phyloP scores from a whole-genome alignment of 305 asterid genomes.

The Euphrasia arctica region DNA sequence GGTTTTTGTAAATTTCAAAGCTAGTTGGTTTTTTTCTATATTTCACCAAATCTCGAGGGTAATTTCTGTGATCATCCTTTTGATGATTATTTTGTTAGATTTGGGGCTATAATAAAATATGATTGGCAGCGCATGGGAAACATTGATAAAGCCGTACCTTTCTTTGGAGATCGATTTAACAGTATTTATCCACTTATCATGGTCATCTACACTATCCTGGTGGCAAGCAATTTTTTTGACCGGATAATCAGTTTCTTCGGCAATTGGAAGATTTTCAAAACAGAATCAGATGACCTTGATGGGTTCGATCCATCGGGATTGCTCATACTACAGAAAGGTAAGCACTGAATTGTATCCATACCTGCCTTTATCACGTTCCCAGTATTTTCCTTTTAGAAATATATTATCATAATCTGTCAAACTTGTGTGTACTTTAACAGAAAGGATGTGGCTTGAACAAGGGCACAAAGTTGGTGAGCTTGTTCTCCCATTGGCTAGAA shows the following conservation, averaged over 20 bases:
- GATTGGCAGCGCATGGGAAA: slow-evolving; percentile 84
- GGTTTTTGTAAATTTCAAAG: too few species aligned
- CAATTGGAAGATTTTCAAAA: slow-evolving; percentile 81
- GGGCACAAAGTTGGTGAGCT: slow-evolving; percentile 93
- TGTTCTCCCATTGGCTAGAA: slow-evolving; percentile 93
- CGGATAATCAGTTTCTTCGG: slow-evolving; percentile 83
- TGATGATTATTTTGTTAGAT: too few species aligned
- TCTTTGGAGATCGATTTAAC: slow-evolving; percentile 89
- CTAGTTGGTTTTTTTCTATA: too few species aligned
- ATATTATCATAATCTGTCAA: slow-evolving; percentile 15
- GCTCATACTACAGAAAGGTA: slow-evolving; percentile 90
- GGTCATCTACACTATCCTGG: slow-evolving; percentile 89
- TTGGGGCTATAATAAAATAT: too few species aligned
- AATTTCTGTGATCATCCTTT: too few species aligned
- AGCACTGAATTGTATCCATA: not conserved
- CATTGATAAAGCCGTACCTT: slow-evolving; percentile 84
- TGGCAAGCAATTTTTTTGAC: slow-evolving; percentile 91
- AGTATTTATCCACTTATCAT: slow-evolving; percentile 92
- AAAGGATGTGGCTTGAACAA: slow-evolving; percentile 87
- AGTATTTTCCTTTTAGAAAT: not conserved
- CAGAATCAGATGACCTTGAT: slow-evolving; percentile 79
- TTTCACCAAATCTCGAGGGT: too few species aligned
- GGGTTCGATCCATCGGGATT: slow-evolving; percentile 97
- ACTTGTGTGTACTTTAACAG: slow-evolving; percentile 38
- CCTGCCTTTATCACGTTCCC: not conserved